phyloP scores from a whole-genome alignment of 345 rosid genomes.

The Eucalyptus urophylla region DNA sequence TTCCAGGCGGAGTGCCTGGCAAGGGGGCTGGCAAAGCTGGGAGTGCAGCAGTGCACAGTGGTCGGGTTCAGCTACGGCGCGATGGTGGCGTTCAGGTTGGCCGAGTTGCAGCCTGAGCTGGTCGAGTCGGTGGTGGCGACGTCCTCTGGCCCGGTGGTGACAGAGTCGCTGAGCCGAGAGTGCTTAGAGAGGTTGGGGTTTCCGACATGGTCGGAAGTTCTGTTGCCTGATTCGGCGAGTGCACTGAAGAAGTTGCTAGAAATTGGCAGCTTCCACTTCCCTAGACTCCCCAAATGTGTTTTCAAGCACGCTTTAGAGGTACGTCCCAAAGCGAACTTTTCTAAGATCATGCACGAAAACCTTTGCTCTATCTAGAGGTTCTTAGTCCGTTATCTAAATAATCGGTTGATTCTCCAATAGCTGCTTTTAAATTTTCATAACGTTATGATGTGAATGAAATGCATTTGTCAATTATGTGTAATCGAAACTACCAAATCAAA shows the following conservation, averaged over 20 bases:
- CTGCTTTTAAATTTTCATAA: not conserved
- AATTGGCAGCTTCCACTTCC: not conserved
- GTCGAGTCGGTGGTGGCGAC: too few relatives aligned
- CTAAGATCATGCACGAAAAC: not conserved
- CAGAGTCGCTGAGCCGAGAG: constrained; percentile 2
- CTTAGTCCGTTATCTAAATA: not conserved
- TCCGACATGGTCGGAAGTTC: constrained; percentile 5
- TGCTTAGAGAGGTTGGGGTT: constrained; percentile 4
- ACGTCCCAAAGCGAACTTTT: not conserved
- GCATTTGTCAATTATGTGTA: too few relatives aligned
- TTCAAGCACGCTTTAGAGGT: constrained; percentile 13
- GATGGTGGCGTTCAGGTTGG: too few relatives aligned
- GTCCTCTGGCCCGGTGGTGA: too few relatives aligned
- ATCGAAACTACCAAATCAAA: too few relatives aligned
- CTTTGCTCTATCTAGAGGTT: not conserved
- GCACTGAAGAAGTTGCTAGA: constrained; percentile 1
- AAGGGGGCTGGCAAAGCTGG: too few relatives aligned
- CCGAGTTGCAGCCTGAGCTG: too few relatives aligned
- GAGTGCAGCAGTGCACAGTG: too few relatives aligned
- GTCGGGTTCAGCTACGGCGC: too few relatives aligned
- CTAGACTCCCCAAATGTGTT: constrained; percentile 4
- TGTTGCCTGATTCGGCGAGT: constrained; percentile 16
- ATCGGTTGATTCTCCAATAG: not conserved
- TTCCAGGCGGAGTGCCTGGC: too few relatives aligned
- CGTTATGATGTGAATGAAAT: not conserved